Evolutionary conservation across 1,139 yeast species (phyloP).

Genomic region (Taphrina betulina): DNA sequence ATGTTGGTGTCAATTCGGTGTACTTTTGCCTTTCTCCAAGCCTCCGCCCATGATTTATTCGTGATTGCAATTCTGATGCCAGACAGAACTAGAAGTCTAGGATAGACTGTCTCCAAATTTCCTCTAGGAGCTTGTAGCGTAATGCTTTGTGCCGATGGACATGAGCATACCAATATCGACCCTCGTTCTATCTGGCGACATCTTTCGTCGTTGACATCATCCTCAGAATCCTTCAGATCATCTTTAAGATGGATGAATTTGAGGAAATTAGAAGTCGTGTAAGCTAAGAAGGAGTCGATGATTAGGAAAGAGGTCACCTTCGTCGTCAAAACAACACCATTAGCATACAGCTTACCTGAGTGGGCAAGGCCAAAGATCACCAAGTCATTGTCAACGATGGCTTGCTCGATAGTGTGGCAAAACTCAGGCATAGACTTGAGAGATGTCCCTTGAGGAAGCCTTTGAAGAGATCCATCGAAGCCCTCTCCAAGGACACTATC

Average conservation of each 20-base stretch:
- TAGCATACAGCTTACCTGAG: conserved; percentile 71
- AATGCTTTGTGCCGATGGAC: conserved; percentile 81
- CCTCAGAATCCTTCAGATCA: neutral
- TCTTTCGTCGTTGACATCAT: conserved; percentile 62
- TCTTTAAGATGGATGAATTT: conserved; percentile 51
- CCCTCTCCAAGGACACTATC: no score
- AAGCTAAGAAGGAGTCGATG: conserved; percentile 69
- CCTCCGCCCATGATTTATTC: conserved; percentile 58
- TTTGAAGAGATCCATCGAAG: neutral
- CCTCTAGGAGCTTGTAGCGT: conserved; percentile 95
- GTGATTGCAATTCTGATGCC: conserved; percentile 74
- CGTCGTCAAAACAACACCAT: conserved; percentile 60
- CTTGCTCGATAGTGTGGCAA: neutral
- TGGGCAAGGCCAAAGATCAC: conserved; percentile 62
- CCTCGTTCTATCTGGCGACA: conserved; percentile 89
- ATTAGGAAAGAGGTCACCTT: conserved; percentile 81
- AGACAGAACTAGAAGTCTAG: conserved; percentile 84
- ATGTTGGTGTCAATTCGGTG: conserved; percentile 91
- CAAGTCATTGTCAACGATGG: neutral
- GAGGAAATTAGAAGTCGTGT: conserved; percentile 70
- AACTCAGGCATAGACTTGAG: neutral
- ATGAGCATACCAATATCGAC: conserved; percentile 70
- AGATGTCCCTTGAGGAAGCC: neutral
- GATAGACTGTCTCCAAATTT: conserved; percentile 87
- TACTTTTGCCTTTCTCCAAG: conserved; percentile 79